Evolutionary conservation across 2,329 filamentous ascomycete genomes (phyloP), one percentile per base, ranked within the genome.

Genomic region (Aureobasidium sp.): DNA sequence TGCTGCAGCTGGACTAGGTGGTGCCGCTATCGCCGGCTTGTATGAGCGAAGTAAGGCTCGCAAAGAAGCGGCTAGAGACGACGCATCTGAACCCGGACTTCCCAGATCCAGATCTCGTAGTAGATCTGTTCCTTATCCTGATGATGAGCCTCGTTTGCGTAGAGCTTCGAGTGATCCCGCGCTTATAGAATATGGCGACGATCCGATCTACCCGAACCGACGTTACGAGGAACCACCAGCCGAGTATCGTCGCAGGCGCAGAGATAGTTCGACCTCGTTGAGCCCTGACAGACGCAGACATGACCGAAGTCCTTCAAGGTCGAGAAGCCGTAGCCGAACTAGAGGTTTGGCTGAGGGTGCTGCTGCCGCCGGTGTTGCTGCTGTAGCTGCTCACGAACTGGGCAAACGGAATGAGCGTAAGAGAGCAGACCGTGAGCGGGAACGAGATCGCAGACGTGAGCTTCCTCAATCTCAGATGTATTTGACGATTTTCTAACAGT

Each of bases 41-140:
- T 87, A 86, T 67, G 85, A 87, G 72, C 84, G 81, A 67, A 81
- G 80, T 63, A 85, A 85, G 72, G 81, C 78, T 44, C 83, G 82
- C 70, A 83, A 83, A 67, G 80, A 82, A 61, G 77, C 75, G 21
- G 81, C 79, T 68, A 77, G 78, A 63, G 72, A 77, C 53, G 68
- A 72, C 45, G 68, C 74, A 57, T 69, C 71, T 42, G 68, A 71
- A 69, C 67, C 75, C 66, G 67, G 64, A 30, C 61, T 66, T 48
- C 36, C 41, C 10, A 50, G 45, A 42, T 73, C 69, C 62, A 68
- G 72, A 34, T 72, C 72, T 27, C 73, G 78, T 67, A 80, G 79
- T 64, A 76, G 75, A 66, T 77, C 76, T 60, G 73, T 72, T 65
- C 71, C 73, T 55, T 67, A 69, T 48, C 71, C 72, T 47, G 78